These are phyloP conservation scores for Aureobasidium leucospermi DNA, from an alignment of 2,329 filamentous ascomycete genomes.

Conservation along the genomic window DNA sequence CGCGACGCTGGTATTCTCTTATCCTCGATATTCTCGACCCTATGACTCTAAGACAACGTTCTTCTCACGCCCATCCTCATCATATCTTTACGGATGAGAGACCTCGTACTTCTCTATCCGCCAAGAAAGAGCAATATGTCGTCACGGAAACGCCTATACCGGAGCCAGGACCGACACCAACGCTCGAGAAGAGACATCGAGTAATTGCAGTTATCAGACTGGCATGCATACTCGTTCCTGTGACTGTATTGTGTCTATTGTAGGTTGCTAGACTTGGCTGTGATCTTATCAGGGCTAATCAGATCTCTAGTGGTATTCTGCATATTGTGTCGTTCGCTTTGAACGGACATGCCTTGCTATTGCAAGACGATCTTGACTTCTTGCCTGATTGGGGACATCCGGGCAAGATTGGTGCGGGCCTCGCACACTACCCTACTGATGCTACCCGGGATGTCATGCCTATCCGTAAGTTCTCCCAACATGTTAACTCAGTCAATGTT, in stretches of 20 bases:
- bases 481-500: too few species aligned
- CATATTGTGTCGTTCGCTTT: constrained; percentile 35
- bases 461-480: constrained; percentile 27
- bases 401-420: constrained; percentile 29
- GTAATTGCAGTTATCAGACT: background rate
- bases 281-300: background rate
- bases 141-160: background rate
- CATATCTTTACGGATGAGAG: background rate
- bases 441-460: constrained; percentile 40
- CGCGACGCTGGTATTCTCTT: background rate
- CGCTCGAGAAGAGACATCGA: background rate
- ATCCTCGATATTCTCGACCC: background rate
- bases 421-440: constrained; percentile 32
- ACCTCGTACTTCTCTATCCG: background rate
- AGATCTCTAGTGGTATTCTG: constrained; percentile 31
- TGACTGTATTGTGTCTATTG: constrained; percentile 15
- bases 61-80: background rate
- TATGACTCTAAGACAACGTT: background rate
- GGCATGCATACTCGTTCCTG: constrained; percentile 1
- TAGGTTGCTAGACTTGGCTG: background rate
- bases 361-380: constrained; percentile 23
- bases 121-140: background rate
- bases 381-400: constrained; percentile 36
- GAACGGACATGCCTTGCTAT: constrained; percentile 29
- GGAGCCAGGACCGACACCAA: background rate